Evolutionary conservation across 202 grass and related monocot genomes (phyloP).

Genomic region (Tripidium arundinaceum): DNA sequence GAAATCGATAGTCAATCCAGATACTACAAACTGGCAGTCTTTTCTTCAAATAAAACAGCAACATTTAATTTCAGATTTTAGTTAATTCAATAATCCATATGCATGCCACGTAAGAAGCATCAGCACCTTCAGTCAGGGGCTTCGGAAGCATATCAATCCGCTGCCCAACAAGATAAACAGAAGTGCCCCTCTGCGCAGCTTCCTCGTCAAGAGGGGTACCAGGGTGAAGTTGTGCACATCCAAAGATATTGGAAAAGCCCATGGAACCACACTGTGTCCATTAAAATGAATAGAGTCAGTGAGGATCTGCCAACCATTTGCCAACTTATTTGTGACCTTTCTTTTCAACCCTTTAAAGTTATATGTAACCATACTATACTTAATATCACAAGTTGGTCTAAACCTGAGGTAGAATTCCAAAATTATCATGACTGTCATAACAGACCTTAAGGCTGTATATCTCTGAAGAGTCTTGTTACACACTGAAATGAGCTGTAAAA

Average conservation of each 20-base stretch:
- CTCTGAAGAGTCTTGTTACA: background rate
- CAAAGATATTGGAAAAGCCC: conserved; percentile 3
- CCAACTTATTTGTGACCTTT: background rate
- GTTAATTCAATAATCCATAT: background rate
- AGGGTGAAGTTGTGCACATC: conserved; percentile 34
- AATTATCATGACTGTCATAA: background rate
- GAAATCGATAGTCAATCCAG: conserved; percentile 14
- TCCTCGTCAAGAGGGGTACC: conserved; percentile 94
- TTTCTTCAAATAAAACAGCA: conserved; percentile 16
- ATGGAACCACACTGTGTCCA: background rate
- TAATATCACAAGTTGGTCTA: background rate
- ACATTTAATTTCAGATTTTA: background rate
- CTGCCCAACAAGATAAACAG: conserved; percentile 98
- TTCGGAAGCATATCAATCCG: conserved; percentile 99
- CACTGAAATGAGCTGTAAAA: background rate
- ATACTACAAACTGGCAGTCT: background rate
- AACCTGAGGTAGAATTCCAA: background rate
- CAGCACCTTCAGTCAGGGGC: conserved; percentile 92
- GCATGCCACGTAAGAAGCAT: background rate
- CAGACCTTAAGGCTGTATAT: background rate
- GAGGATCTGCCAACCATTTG: background rate
- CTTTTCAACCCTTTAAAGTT: background rate
- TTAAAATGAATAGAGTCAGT: background rate
- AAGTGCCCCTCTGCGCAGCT: conserved; percentile 82
- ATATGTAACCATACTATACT: background rate